Evolutionary conservation across 805 yeast genomes (phyloP).

Genomic region (Lachancea quebecensis): DNA sequence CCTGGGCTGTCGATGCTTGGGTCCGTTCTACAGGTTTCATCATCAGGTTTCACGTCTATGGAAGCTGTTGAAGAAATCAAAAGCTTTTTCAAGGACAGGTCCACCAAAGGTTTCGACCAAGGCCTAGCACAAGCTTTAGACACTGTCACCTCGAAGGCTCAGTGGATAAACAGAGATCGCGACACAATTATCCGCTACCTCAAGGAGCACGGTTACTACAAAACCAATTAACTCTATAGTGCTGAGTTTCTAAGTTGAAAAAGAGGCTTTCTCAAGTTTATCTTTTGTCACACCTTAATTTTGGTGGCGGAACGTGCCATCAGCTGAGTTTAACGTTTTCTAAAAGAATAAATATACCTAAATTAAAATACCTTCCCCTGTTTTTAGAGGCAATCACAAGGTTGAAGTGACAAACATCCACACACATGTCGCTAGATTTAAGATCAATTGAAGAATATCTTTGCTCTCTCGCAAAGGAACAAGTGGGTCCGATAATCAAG

Average conservation of each 20-base stretch:
- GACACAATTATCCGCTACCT: conserved; percentile 45
- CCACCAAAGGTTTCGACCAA: conserved; percentile 59
- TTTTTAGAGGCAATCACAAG: no score
- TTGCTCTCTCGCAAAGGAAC: conserved; percentile 21
- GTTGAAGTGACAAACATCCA: no score
- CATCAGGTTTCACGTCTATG: conserved; percentile 53
- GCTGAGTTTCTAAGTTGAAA: no score
- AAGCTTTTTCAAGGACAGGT: conserved; percentile 44
- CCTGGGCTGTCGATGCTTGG: conserved; percentile 78
- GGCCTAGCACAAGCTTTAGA: conserved; percentile 61
- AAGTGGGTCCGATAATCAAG: conserved; percentile 43
- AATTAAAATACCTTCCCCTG: no score
- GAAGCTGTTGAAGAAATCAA: conserved; percentile 46
- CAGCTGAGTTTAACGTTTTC: background rate
- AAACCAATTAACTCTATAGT: background rate
- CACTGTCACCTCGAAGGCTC: conserved; percentile 46
- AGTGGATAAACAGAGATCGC: conserved; percentile 54
- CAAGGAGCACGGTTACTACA: conserved; percentile 29
- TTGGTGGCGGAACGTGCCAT: background rate
- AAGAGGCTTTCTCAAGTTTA: no score
- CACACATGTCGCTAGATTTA: conserved; percentile 12
- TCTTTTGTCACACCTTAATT: background rate
- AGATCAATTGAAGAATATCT: conserved; percentile 23
- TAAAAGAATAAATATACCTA: no score
- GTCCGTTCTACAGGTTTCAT: conserved; percentile 55